Base-by-base conservation (phyloP, 2,329 filamentous ascomycete genomes). In the Pleomassaria siparia region DNA sequence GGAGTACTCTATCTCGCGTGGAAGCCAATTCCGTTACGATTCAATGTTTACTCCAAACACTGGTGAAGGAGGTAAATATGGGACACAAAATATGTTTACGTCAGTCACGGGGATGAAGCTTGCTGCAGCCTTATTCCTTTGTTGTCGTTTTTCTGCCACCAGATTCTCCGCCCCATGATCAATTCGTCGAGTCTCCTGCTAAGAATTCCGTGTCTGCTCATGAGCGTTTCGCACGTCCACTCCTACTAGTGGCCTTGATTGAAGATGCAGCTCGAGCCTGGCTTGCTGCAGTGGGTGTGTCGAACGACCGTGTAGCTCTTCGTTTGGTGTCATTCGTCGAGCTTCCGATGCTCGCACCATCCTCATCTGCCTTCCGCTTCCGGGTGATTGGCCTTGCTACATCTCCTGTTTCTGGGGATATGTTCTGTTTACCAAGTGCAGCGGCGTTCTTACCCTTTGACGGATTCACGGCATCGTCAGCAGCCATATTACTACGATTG, bases 201-300 rank as follows among this genome's bases (percentile, higher is more conserved):
- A 15, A 16, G 3, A 20, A 37, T 37, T 13, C 12, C 12, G 24
- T 18, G 10, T 13, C 13, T 4, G 10, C 30, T 44, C 41, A 44
- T 24, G 28, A 43, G 12, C 33, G 40, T 28, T 44, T 47, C 13
- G 41, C 28, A 2, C 54, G 49, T 32, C 49, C 46, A 21, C 51
- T 53, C 43, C 51, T 56, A n/a, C n/a, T n/a, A 2, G 59, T 56
- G 12, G 56, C 39, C 28, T 54, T 60, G 1, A 58, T 25, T 7
- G 57, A 37, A 12, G 61, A 49, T 11, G 50, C 54, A 15, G 52
- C 32, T 41, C 53, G 57, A 16, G 63, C 64, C 42, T 67, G 63
- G 43, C 67, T 71, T 43, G 66, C 61, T 35, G 68, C 64, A 10
- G 70, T 72, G 7, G 70, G 64, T 13, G 69, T 65, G 15, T 68